phyloP scores from a whole-genome alignment of 352 stramenopile genomes.

The Phytophthora tentaculata region DNA sequence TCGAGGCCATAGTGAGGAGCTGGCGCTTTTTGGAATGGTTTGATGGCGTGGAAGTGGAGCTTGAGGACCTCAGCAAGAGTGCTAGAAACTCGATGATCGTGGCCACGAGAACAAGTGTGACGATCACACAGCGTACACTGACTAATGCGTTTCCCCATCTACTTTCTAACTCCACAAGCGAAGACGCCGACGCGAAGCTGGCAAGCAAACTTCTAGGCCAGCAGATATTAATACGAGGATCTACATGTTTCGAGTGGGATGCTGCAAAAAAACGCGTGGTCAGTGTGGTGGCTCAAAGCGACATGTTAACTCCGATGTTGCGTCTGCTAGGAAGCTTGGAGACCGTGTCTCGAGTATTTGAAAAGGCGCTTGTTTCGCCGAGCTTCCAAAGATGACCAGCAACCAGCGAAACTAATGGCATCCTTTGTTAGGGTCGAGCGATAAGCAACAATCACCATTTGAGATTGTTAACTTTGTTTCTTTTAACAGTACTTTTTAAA shows the following conservation, averaged over 20 bases:
- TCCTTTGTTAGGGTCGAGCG: too few relatives aligned
- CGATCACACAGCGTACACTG: conserved; percentile 9
- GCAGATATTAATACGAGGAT: conserved; percentile 4
- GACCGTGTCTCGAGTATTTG: conserved; percentile 2
- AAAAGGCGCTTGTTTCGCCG: not conserved
- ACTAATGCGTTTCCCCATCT: conserved; percentile 7
- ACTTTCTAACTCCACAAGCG: not conserved
- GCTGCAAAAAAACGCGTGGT: not conserved
- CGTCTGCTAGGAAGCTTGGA: conserved; percentile 1
- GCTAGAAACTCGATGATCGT: not conserved
- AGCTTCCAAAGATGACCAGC: not conserved
- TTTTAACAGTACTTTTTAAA: too few relatives aligned
- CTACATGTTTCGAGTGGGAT: conserved; percentile 4
- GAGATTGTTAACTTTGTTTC: too few relatives aligned
- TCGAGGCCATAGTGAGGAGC: not conserved
- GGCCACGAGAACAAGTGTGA: conserved; percentile 1
- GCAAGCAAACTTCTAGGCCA: conserved; percentile 3
- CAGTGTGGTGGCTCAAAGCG: not conserved
- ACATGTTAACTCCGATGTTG: conserved; percentile 8
- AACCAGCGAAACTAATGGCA: too few relatives aligned
- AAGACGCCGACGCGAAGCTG: not conserved
- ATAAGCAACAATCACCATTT: too few relatives aligned
- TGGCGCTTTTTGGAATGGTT: conserved; percentile 9
- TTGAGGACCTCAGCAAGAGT: not conserved
- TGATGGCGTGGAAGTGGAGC: conserved; percentile 3